A percentile compares a stretch with the other conserved stretches of the same genome.
These are phyloP conservation scores for Raffaelea arxii DNA, from an alignment of 2,329 filamentous ascomycete species.

Conservation along the genomic window DNA sequence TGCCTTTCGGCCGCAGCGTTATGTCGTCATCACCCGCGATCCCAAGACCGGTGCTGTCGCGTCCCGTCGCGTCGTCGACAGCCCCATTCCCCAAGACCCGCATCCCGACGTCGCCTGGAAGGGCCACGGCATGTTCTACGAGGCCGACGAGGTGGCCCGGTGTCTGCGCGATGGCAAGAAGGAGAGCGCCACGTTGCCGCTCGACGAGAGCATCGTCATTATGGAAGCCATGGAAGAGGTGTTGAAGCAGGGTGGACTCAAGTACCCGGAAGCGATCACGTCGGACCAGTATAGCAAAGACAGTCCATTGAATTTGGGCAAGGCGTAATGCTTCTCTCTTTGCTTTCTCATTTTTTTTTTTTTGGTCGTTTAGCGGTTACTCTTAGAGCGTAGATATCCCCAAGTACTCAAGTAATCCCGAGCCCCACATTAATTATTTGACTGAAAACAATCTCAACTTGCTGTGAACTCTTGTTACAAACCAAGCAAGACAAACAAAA, in stretches of 20 bases:
- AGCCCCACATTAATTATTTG: too few relatives aligned
- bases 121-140: conserved; percentile 73
- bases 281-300: conserved; percentile 48
- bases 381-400: too few relatives aligned
- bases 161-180: conserved; percentile 62
- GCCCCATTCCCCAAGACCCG: conserved; percentile 41
- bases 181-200: conserved; percentile 61
- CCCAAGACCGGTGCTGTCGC: conserved; percentile 22
- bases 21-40: conserved; percentile 50
- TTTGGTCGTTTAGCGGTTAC: too few relatives aligned
- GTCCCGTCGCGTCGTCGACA: conserved; percentile 29
- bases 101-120: conserved; percentile 25
- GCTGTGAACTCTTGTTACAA: too few relatives aligned
- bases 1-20: conserved; percentile 58
- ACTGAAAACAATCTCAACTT: too few relatives aligned
- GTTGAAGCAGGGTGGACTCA: conserved; percentile 41
- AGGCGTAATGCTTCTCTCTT: too few relatives aligned
- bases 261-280: conserved; percentile 46
- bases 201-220: conserved; percentile 70
- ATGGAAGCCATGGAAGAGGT: conserved; percentile 63
- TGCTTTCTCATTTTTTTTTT: too few relatives aligned
- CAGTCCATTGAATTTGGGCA: conserved; percentile 52
- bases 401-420: too few relatives aligned
- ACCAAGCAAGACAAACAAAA: too few relatives aligned
- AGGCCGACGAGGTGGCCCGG: conserved; percentile 31